These are phyloP conservation scores for Leccinum sublutescens DNA, from an alignment of 768 basidiomycete genomes.

Conservation along the genomic window DNA sequence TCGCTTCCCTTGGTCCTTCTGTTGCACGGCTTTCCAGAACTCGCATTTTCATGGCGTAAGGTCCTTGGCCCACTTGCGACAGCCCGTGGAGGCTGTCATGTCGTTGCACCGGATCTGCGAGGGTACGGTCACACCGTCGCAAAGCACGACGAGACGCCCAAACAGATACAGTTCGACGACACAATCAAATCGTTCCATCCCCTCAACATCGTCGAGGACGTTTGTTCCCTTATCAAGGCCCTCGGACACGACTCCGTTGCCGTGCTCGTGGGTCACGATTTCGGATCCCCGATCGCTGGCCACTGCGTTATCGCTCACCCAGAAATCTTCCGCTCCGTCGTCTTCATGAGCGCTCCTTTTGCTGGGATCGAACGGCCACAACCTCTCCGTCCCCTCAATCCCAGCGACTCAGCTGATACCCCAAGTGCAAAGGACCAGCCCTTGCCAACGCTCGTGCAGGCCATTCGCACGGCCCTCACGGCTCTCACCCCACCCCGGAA, in stretches of 20 bases:
- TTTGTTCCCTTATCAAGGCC: slow-evolving; percentile 49
- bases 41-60: slow-evolving; percentile 66
- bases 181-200: slow-evolving; percentile 49
- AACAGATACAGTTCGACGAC: slow-evolving; percentile 42
- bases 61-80: slow-evolving; percentile 48
- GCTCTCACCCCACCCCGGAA: slow-evolving; percentile 50
- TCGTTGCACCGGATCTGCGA: slow-evolving; percentile 62
- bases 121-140: slow-evolving; percentile 49
- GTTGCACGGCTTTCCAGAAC: slow-evolving; percentile 66
- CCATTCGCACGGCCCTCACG: slow-evolving; percentile 30
- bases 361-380: slow-evolving; percentile 40
- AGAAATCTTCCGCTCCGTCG: slow-evolving; percentile 53
- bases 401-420: slow-evolving; percentile 5
- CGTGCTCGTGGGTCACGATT: slow-evolving; percentile 61
- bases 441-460: slow-evolving; percentile 5
- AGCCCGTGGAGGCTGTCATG: slow-evolving; percentile 47
- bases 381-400: slow-evolving; percentile 6
- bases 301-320: slow-evolving; percentile 53
- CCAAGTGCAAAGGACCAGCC: slow-evolving; percentile 7
- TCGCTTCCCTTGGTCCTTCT: slow-evolving; percentile 51
- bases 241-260: slow-evolving; percentile 48
- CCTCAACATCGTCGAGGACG: slow-evolving; percentile 51
- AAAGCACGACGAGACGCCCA: slow-evolving; percentile 10
- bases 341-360: slow-evolving; percentile 62
- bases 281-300: slow-evolving; percentile 53